These are phyloP conservation scores for Talaromyces sp. DNA, from an alignment of 2,329 filamentous ascomycete species.

Conservation along the genomic window DNA sequence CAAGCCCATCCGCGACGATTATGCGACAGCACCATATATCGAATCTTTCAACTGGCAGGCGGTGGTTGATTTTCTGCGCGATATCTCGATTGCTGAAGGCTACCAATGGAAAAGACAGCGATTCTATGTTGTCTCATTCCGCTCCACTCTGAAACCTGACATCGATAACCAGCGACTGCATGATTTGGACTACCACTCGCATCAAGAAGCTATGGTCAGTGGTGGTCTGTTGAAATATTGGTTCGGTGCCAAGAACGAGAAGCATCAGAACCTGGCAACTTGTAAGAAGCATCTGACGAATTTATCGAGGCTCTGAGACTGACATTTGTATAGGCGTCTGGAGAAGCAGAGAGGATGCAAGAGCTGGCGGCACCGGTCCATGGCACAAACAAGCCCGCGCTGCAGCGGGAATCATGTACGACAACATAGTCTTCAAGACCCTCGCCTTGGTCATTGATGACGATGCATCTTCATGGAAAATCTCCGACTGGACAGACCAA, in stretches of 20 bases:
- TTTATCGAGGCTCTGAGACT: slow-evolving; percentile 26
- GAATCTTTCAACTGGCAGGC: slow-evolving; percentile 77
- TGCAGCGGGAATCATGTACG: slow-evolving; percentile 48
- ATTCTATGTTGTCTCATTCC: slow-evolving; percentile 84
- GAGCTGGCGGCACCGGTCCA: slow-evolving; percentile 57
- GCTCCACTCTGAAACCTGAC: slow-evolving; percentile 64
- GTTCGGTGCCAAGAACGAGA: slow-evolving; percentile 71
- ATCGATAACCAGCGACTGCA: slow-evolving; percentile 67
- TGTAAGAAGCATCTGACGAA: slow-evolving; percentile 48
- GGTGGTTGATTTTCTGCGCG: slow-evolving; percentile 53
- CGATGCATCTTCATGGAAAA: slow-evolving; percentile 60
- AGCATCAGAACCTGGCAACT: slow-evolving; percentile 76
- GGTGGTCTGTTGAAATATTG: slow-evolving; percentile 91
- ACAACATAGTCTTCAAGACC: slow-evolving; percentile 66
- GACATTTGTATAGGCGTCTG: slow-evolving; percentile 58
- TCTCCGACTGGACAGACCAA: slow-evolving; percentile 41
- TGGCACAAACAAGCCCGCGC: slow-evolving; percentile 54
- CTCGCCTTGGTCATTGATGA: slow-evolving; percentile 64
- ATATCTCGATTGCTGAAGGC: slow-evolving; percentile 48
- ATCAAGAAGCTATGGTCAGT: slow-evolving; percentile 72
- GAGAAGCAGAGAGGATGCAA: slow-evolving; percentile 57
- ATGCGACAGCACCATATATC: slow-evolving; percentile 70
- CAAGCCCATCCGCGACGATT: slow-evolving; percentile 61
- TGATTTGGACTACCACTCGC: slow-evolving; percentile 70
- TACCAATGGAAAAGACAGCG: slow-evolving; percentile 57